phyloP scores from a whole-genome alignment of 345 rosid species.

The Eucalyptus cloeziana region DNA sequence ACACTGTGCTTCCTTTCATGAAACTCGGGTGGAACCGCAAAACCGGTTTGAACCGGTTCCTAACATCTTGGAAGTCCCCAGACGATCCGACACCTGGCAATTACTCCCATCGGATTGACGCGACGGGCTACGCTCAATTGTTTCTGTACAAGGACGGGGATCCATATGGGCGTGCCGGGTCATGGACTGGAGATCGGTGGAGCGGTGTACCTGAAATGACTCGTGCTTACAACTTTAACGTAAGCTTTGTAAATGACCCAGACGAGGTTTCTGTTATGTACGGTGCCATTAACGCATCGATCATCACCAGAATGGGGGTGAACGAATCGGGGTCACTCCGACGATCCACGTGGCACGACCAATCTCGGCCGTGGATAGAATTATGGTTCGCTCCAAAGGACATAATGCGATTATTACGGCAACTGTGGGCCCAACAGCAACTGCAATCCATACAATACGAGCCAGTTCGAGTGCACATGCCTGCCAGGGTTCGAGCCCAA shows the following conservation, averaged over 20 bases:
- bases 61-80: background rate
- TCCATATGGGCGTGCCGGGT: slow-evolving; percentile 35
- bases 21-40: background rate
- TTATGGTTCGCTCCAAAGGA: slow-evolving; percentile 38
- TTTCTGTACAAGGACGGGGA: slow-evolving; percentile 8
- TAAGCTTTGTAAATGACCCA: slow-evolving; percentile 7
- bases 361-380: slow-evolving; percentile 23
- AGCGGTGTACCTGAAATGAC: slow-evolving; percentile 55
- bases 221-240: slow-evolving; percentile 8
- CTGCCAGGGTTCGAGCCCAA: slow-evolving; percentile 57
- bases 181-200: slow-evolving; percentile 63
- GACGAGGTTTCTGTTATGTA: slow-evolving; percentile 24
- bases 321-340: slow-evolving; percentile 30
- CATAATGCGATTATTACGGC: slow-evolving; percentile 37
- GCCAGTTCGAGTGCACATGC: slow-evolving; percentile 33
- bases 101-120: too few relatives aligned
- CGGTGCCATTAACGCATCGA: background rate
- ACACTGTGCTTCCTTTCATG: background rate
- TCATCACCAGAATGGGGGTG: slow-evolving; percentile 32
- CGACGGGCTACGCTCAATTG: background rate
- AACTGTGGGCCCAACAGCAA: slow-evolving; percentile 38
- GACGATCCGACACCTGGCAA: too few relatives aligned
- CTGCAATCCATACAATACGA: background rate
- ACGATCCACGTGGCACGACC: slow-evolving; percentile 31
- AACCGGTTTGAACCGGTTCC: background rate